These are phyloP conservation scores for Kodamaea sp. DNA, from an alignment of 1,139 yeast genomes.

Conservation along the genomic window DNA sequence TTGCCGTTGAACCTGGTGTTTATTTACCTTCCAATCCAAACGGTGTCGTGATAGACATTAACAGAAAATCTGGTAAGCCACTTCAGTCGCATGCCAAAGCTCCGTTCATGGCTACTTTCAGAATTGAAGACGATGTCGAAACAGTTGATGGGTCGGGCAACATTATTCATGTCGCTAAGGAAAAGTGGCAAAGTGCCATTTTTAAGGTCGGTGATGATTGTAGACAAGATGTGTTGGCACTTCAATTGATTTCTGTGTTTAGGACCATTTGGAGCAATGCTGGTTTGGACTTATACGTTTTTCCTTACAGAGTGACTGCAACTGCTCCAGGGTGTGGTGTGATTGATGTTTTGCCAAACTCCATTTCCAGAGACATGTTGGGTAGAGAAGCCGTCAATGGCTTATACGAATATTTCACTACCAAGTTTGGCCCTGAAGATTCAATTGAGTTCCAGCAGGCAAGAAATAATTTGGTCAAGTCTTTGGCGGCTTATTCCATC, in stretches of 20 bases:
- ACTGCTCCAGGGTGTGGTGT: slow-evolving; percentile 99
- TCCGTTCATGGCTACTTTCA: slow-evolving; percentile 96
- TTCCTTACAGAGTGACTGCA: slow-evolving; percentile 94
- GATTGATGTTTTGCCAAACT: slow-evolving; percentile 93
- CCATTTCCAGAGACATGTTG: slow-evolving; percentile 95
- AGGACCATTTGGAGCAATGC: slow-evolving; percentile 85
- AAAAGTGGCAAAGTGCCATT: slow-evolving; percentile 90
- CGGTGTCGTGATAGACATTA: slow-evolving; percentile 89
- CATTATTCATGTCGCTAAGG: slow-evolving; percentile 36
- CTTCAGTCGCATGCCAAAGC: slow-evolving; percentile 98
- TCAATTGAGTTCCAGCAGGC: slow-evolving; percentile 90
- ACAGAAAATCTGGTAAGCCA: slow-evolving; percentile 92
- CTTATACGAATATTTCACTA: slow-evolving; percentile 84
- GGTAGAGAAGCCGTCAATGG: slow-evolving; percentile 99
- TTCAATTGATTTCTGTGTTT: slow-evolving; percentile 89
- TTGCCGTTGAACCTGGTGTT: slow-evolving; percentile 78
- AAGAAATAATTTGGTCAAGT: slow-evolving; percentile 86
- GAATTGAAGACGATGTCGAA: slow-evolving; percentile 61
- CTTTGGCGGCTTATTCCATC: slow-evolving; percentile 94
- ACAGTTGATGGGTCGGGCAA: slow-evolving; percentile 47
- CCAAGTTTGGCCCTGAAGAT: slow-evolving; percentile 92
- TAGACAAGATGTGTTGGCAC: slow-evolving; percentile 93
- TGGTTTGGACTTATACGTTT: slow-evolving; percentile 88
- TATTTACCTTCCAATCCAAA: slow-evolving; percentile 97
- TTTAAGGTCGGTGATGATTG: slow-evolving; percentile 99